Base-by-base conservation (phyloP, 768 basidiomycete species). In the Collybia mongolica region DNA sequence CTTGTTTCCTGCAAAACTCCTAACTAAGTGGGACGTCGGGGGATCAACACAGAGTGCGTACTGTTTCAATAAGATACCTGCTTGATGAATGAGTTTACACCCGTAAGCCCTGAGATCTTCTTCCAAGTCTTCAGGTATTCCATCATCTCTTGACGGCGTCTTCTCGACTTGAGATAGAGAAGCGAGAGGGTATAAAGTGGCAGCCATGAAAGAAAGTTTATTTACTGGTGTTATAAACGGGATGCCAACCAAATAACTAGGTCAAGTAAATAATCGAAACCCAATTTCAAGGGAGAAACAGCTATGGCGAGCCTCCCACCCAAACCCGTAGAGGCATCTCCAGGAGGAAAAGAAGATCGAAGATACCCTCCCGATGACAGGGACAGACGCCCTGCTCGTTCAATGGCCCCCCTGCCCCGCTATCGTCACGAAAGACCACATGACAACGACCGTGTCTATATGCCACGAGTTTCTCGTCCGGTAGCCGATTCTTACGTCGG, bases 21-120 rank as follows among this genome's bases (percentile, higher is more conserved):
- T 36, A 37, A 53, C 52, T 52, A 52, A 28, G 52, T 29, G 22
- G 28, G 32, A 24, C n/a, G n/a, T 19, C n/a, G 39, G 44, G 14
- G 19, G 9, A 29, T 32, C 20, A 38, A 40, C 48, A n/a, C 9
- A 7, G 8, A 39, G 11, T 15, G 20, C 87, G 60, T 61, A 97
- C 96, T 96, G 88, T 65, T 88, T 86, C 58, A 98, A 75, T 49
- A 98, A 77, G 39, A 93, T 79, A 28, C 97, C 97, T 3, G 95
- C 93, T 70, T 97, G 87, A 62, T 98, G 92, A 18, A 99, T 93
- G 52, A 98, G 75, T 71, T 94, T 92, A 67, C 93, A 96, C 2
- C 95, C 97, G 58, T 86, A 92, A 0, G 88, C 86, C 40, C 95
- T 76, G 29, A 99, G 76, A 58, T 97, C 94, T 49, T 90, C 84